Evolutionary conservation across 1,284 basidiomycete genomes (phyloP).

Genomic region (Pseudozyma hubeiensis): DNA sequence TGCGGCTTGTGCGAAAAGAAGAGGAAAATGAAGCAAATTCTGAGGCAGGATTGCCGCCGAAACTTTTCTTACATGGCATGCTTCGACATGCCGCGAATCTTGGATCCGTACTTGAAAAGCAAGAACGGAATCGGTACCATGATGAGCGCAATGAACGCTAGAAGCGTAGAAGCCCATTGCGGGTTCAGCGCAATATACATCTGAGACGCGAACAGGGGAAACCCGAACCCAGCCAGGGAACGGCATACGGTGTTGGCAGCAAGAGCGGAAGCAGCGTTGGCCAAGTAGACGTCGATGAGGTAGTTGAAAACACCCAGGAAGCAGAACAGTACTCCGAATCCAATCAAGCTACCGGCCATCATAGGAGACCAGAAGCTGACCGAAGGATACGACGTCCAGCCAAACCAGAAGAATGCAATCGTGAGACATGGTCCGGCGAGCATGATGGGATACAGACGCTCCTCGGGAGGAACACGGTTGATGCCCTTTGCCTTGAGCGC

Average conservation of each 20-base stretch:
- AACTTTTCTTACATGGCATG: constrained; percentile 28
- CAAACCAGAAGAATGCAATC: constrained; percentile 70
- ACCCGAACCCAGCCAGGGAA: constrained; percentile 74
- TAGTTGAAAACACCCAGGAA: constrained; percentile 71
- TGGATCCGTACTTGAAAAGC: constrained; percentile 71
- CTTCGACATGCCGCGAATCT: constrained; percentile 67
- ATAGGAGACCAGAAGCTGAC: constrained; percentile 71
- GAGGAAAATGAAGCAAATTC: not conserved
- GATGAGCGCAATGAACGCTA: constrained; percentile 78
- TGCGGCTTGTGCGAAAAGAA: not conserved
- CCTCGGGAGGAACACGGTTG: constrained; percentile 63
- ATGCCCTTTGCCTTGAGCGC: constrained; percentile 45
- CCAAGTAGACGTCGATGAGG: constrained; percentile 73
- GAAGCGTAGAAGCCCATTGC: constrained; percentile 80
- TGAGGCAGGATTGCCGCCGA: not conserved
- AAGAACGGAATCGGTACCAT: constrained; percentile 78
- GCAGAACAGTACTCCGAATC: constrained; percentile 73
- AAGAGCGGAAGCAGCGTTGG: constrained; percentile 72
- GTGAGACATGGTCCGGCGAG: constrained; percentile 68
- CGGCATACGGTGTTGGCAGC: constrained; percentile 79
- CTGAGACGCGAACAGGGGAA: constrained; percentile 72
- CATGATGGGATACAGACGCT: constrained; percentile 60
- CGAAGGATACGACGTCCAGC: constrained; percentile 55
- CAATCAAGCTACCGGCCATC: constrained; percentile 71
- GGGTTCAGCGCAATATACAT: constrained; percentile 75